Conservation (phyloP, 2,329 filamentous ascomycete genomes). For the Alternaria sp. region DNA sequence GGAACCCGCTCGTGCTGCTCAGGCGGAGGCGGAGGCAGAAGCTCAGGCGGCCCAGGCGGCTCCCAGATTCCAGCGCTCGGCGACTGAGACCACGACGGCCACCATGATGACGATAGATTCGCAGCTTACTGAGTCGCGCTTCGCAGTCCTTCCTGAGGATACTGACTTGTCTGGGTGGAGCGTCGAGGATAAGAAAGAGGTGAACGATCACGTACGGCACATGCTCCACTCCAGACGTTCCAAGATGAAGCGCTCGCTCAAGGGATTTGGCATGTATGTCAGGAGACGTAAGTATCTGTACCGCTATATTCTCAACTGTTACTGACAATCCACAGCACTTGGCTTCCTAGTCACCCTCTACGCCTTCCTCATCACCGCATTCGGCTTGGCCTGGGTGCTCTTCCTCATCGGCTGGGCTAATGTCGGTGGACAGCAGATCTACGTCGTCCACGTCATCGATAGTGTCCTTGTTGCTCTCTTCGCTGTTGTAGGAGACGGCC, state of each 20-base stretch:
- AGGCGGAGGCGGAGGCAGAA: conserved; percentile 17
- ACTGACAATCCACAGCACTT: conserved; percentile 59
- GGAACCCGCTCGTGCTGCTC: conserved; percentile 26
- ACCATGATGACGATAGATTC: conserved; percentile 69
- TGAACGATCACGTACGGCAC: conserved; percentile 87
- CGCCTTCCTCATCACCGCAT: conserved; percentile 80
- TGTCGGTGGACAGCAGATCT: conserved; percentile 74
- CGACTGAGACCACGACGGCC: conserved; percentile 37
- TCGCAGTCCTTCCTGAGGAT: conserved; percentile 80
- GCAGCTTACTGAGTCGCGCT: conserved; percentile 71
- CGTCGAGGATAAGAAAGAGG: conserved; percentile 72
- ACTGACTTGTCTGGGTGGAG: conserved; percentile 76
- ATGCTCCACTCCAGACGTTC: conserved; percentile 83
- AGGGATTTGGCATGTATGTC: conserved; percentile 81
- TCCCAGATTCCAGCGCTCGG: conserved; percentile 32
- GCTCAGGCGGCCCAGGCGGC: conserved; percentile 19
- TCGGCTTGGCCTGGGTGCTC: conserved; percentile 87
- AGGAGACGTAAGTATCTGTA: conserved; percentile 63
- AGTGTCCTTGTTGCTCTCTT: conserved; percentile 68
- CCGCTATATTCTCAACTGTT: neutral
- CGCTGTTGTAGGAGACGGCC: conserved; percentile 66
- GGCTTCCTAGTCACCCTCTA: conserved; percentile 87
- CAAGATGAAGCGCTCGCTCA: conserved; percentile 79
- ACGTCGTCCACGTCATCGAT: conserved; percentile 61
- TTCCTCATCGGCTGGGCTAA: conserved; percentile 91